Evolutionary conservation across 2,329 filamentous ascomycete genomes (phyloP), one percentile per base, ranked within the genome.

Genomic region (Aspergillus oerlinghausenensis): DNA sequence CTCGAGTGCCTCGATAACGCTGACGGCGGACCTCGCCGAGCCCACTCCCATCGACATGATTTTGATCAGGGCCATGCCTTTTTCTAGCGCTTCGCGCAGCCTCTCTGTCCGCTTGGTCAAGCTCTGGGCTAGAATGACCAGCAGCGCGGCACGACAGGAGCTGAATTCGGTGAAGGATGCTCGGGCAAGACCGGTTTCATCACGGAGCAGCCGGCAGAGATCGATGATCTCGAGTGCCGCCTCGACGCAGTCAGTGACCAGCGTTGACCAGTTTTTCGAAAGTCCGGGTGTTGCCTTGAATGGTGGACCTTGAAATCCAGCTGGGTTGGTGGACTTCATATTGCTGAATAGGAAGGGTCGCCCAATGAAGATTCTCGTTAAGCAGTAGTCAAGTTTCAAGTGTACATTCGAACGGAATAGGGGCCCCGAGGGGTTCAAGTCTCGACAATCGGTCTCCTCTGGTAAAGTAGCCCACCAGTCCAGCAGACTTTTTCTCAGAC

Each of bases 141-240:
- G 72, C 5, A 83, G 69, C 8, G 81, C 80, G 9, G 80, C 80
- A 45, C 81, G 80, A 51, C 80, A 82, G 3, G 81, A 79, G 63
- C 79, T 82, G 63, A 82, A 83, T 60, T 84, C 81, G 3, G 80
- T 82, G 61, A 83, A 83, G 0, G 80, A 82, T 2, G 80, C 79
- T 29, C 80, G 76, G 5, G 81, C 80, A 52, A 83, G 78, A 17
- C 81, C 81, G 14, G 79, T 77, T n/a, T 77, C 79, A 48, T 77
- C 77, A 42, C 78, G 76, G 4, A 83, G 74, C 3, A 78, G 69
- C 43, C 77, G 77, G 59, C 80, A 82, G 4, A 81, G 74, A 47
- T 81, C 77, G 19, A 83, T 73, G 10, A 81, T 77, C 55, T 78
- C 75, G 28, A 82, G 66, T 2, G 81, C 81, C 2, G 80, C 81